Base-by-base conservation (phyloP, 257 asterid genomes). In the Fraxinus americana region DNA sequence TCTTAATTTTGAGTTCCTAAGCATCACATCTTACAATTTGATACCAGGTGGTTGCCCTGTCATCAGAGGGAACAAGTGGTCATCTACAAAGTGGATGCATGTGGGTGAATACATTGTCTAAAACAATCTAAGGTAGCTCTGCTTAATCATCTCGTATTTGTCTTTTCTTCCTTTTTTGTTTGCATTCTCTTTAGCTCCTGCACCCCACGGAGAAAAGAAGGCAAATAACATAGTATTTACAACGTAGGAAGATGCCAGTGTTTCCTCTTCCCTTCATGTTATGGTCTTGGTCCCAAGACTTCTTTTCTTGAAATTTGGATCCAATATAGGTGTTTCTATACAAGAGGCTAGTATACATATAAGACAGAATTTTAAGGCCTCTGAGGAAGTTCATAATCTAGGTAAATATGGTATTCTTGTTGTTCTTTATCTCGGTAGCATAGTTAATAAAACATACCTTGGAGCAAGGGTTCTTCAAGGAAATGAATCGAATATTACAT, bases 1-100 rank as follows among this genome's bases (percentile, higher is more conserved):
- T 67, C n/a, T 71, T 39, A 68, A 57, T 23, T 78, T 71, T 34
- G 16, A 69, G 12, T 70, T 72, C 66, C 36, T 70, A 27, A 77
- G 45, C 2, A 6, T 63, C 8, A 38, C 65, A 67, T 72, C 38
- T 52, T 66, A 70, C 75, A 52, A 32, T 80, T 77, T 79, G 77
- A 78, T 83, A 65, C 71, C 83, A 89, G 92, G 92, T 75, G 90
- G 89, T 78, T 86, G 90, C 80, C 92, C 92, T 67, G 90, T 88
- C 70, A 86, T 88, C 70, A 76, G 52, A 63, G 92, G 90, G 79
- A 83, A 88, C 77, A 89, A 89, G 72, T 89, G 92, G 91, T 87
- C 92, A 30, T 85, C 92, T 54, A 89, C 92, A 3, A 89, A 89
- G 83, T 89, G 92, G 92, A 82, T 88, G 88, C 92, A 85, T 78